A percentile compares a stretch with the other conserved stretches of the same genome.
phyloP scores from a whole-genome alignment of 768 basidiomycete genomes.

The Strobilomyces dryophilus region DNA sequence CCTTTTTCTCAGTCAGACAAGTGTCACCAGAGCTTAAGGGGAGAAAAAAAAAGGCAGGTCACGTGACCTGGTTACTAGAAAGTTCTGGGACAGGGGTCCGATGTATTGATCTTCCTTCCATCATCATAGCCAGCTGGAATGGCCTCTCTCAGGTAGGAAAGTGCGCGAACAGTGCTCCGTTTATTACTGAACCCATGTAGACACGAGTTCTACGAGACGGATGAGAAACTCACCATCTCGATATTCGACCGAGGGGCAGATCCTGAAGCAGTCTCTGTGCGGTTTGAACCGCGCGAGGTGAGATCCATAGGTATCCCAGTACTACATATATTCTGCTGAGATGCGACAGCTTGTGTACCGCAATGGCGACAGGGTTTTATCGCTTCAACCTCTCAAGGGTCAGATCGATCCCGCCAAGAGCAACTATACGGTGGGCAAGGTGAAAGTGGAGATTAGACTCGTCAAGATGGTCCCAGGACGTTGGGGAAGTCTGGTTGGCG shows the following conservation, averaged over 20 bases:
- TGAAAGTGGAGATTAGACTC: conserved; percentile 86
- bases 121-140: conserved; percentile 14
- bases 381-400: conserved; percentile 77
- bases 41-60: not conserved
- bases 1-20: too few species aligned
- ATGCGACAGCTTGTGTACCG: conserved; percentile 37
- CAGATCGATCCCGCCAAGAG: conserved; percentile 66
- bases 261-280: conserved; percentile 54
- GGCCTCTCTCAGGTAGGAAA: conserved; percentile 26
- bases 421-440: conserved; percentile 67
- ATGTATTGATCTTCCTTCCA: not conserved
- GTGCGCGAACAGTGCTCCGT: not conserved
- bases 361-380: conserved; percentile 66
- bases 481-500: conserved; percentile 76
- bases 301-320: conserved; percentile 9
- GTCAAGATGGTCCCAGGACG: conserved; percentile 60
- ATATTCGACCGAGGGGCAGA: conserved; percentile 79
- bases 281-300: conserved; percentile 68
- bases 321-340: conserved; percentile 2
- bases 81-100: conserved; percentile 19
- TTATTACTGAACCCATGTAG: conserved; percentile 32
- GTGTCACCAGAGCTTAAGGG: too few species aligned
- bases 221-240: conserved; percentile 67
- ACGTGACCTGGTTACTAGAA: conserved; percentile 28
- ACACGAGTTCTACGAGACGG: conserved; percentile 87